Conservation (phyloP, 148 eudicot genomes). For the Camellia lanceoleosa region DNA sequence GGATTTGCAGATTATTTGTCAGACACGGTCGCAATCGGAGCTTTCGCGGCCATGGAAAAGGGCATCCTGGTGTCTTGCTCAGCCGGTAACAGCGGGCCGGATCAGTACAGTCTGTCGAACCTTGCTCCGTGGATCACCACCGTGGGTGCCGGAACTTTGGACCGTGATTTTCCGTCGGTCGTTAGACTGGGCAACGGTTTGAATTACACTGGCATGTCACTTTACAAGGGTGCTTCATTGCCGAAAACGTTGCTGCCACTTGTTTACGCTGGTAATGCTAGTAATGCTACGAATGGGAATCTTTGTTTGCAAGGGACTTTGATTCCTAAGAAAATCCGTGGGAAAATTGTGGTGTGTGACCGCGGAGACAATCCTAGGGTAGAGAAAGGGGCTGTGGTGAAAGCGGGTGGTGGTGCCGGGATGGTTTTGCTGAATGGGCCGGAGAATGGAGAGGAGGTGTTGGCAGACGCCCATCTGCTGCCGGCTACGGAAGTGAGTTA, state of each 20-base stretch:
- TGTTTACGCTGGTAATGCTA: slow-evolving; percentile 57
- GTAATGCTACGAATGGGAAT: slow-evolving; percentile 33
- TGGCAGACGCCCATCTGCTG: slow-evolving; percentile 61
- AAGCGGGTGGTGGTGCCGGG: slow-evolving; percentile 56
- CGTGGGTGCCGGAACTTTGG: slow-evolving; percentile 67
- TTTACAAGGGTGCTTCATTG: slow-evolving; percentile 36
- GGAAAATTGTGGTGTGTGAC: slow-evolving; percentile 61
- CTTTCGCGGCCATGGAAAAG: slow-evolving; percentile 61
- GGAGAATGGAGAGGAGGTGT: slow-evolving; percentile 56
- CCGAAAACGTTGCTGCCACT: slow-evolving; percentile 39
- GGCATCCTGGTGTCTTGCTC: slow-evolving; percentile 60
- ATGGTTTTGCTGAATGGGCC: slow-evolving; percentile 63
- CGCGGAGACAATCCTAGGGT: slow-evolving; percentile 55
- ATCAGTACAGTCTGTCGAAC: slow-evolving; percentile 39
- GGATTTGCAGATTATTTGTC: slow-evolving; percentile 45
- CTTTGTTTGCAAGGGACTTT: slow-evolving; percentile 53
- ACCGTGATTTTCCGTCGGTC: slow-evolving; percentile 59
- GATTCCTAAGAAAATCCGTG: slow-evolving; percentile 46
- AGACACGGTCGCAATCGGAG: slow-evolving; percentile 57
- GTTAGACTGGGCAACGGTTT: slow-evolving; percentile 38
- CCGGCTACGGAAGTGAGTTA: slow-evolving; percentile 59
- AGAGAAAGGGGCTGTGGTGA: slow-evolving; percentile 64
- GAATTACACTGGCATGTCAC: slow-evolving; percentile 49
- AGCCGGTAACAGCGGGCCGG: slow-evolving; percentile 64
- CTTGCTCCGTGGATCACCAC: slow-evolving; percentile 74